Evolutionary conservation across 306 rosid species (phyloP).

Genomic region (Dryas drummondii): DNA sequence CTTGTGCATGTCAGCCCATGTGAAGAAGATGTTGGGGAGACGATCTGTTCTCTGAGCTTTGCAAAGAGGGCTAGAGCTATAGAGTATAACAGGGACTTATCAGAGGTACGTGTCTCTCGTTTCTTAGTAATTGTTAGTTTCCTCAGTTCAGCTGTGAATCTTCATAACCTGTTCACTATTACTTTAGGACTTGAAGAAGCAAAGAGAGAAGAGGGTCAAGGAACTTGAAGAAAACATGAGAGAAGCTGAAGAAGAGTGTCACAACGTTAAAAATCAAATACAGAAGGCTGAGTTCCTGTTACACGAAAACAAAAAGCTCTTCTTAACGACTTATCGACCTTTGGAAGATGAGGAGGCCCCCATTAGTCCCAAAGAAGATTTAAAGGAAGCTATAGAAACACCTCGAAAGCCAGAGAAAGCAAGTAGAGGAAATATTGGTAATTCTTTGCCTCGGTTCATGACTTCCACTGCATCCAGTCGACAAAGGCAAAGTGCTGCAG

Average conservation of each 20-base stretch:
- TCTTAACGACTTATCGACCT: slow-evolving; percentile 30
- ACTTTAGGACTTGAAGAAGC: slow-evolving; percentile 71
- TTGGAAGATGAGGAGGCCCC: slow-evolving; percentile 40
- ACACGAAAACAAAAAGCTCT: slow-evolving; percentile 46
- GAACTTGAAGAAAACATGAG: slow-evolving; percentile 68
- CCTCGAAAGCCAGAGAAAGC: slow-evolving; percentile 44
- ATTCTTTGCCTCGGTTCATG: slow-evolving; percentile 89
- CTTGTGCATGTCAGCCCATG: slow-evolving; percentile 86
- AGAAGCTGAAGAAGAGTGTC: slow-evolving; percentile 63
- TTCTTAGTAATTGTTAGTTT: slow-evolving; percentile 22
- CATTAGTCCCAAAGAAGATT: slow-evolving; percentile 41
- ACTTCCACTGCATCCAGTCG: slow-evolving; percentile 92
- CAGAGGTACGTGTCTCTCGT: slow-evolving; percentile 47
- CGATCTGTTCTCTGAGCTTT: slow-evolving; percentile 81
- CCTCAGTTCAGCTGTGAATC: background rate
- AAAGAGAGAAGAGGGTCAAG: slow-evolving; percentile 57
- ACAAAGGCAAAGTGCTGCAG: slow-evolving; percentile 63
- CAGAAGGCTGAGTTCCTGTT: slow-evolving; percentile 52
- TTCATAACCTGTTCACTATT: slow-evolving; percentile 16
- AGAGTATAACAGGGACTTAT: slow-evolving; percentile 60
- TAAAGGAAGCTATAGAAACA: slow-evolving; percentile 43
- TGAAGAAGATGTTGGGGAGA: slow-evolving; percentile 79
- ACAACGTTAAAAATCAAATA: slow-evolving; percentile 48
- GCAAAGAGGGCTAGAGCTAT: slow-evolving; percentile 83
- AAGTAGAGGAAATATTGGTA: slow-evolving; percentile 33